A percentile compares a stretch with the other conserved stretches of the same genome.
Evolutionary conservation across 805 yeast genomes (phyloP).

Genomic region (Yarrowia bubula): DNA sequence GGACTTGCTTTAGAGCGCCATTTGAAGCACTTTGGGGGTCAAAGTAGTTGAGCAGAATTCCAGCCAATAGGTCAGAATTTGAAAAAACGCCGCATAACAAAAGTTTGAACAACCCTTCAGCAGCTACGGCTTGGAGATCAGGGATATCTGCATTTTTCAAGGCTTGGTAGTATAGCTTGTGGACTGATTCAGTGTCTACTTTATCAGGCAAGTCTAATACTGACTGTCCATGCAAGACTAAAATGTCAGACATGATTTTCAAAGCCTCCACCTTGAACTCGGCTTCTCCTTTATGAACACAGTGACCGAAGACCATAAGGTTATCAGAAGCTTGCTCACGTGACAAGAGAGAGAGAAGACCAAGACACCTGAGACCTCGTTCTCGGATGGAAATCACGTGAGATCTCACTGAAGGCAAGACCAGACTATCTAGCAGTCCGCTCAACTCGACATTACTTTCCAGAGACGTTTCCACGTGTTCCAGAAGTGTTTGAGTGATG

Average conservation of each 20-base stretch:
- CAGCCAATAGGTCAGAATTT: conserved; percentile 60
- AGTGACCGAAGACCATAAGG: conserved; percentile 63
- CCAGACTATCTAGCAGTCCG: conserved; percentile 70
- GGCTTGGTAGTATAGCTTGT: conserved; percentile 66
- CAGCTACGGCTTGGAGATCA: conserved; percentile 72
- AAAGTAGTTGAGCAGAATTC: conserved; percentile 70
- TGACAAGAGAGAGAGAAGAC: conserved; percentile 75
- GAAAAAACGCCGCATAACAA: conserved; percentile 71
- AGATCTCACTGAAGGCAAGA: conserved; percentile 73
- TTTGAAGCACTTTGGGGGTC: conserved; percentile 63
- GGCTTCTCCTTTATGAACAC: conserved; percentile 65
- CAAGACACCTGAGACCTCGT: conserved; percentile 71
- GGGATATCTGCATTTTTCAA: conserved; percentile 53
- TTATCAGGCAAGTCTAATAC: conserved; percentile 61
- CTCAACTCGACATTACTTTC: conserved; percentile 63
- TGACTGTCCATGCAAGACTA: conserved; percentile 71
- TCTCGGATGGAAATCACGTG: conserved; percentile 54
- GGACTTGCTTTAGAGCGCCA: conserved; percentile 68
- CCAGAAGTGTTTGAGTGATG: conserved; percentile 67
- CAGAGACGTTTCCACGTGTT: conserved; percentile 61
- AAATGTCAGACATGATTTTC: conserved; percentile 70
- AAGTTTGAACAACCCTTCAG: conserved; percentile 82
- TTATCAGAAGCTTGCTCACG: conserved; percentile 60
- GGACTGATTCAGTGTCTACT: conserved; percentile 59
- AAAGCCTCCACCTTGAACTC: conserved; percentile 60